These are phyloP conservation scores for Saccharomycopsis schoenii DNA, from an alignment of 805 yeast genomes.

Conservation along the genomic window DNA sequence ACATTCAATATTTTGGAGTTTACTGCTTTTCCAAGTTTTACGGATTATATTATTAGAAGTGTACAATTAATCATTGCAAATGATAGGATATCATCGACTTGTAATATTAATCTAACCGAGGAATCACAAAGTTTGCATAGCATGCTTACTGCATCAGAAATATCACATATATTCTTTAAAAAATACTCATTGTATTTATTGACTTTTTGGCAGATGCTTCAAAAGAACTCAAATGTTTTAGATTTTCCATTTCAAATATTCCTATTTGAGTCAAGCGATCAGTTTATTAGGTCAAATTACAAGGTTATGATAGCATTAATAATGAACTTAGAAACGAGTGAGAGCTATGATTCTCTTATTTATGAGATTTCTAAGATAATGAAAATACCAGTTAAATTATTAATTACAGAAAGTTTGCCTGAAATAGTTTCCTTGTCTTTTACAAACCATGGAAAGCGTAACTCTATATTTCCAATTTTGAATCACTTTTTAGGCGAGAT, in stretches of 20 bases:
- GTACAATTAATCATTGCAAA: background rate
- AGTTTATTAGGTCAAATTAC: conserved; percentile 29
- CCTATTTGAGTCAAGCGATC: conserved; percentile 25
- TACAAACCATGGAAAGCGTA: conserved; percentile 30
- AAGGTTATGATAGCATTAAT: conserved; percentile 27
- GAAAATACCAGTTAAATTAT: conserved; percentile 6
- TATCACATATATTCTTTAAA: background rate
- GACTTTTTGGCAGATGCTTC: conserved; percentile 9
- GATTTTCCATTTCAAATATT: conserved; percentile 25
- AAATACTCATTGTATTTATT: conserved; percentile 6
- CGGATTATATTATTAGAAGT: background rate
- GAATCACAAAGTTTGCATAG: background rate
- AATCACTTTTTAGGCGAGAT: conserved; percentile 11
- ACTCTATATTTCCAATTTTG: conserved; percentile 24
- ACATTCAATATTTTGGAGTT: conserved; percentile 35
- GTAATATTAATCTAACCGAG: background rate
- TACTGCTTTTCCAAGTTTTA: conserved; percentile 21
- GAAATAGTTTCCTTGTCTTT: conserved; percentile 36
- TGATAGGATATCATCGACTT: background rate
- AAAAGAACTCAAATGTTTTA: background rate
- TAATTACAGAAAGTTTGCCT: conserved; percentile 29
- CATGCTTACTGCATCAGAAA: background rate
- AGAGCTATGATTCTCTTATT: background rate
- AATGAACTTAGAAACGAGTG: background rate
- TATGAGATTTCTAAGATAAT: background rate